phyloP scores from a whole-genome alignment of 169 alveolate species.

The Plasmodium gallinaceum region DNA sequence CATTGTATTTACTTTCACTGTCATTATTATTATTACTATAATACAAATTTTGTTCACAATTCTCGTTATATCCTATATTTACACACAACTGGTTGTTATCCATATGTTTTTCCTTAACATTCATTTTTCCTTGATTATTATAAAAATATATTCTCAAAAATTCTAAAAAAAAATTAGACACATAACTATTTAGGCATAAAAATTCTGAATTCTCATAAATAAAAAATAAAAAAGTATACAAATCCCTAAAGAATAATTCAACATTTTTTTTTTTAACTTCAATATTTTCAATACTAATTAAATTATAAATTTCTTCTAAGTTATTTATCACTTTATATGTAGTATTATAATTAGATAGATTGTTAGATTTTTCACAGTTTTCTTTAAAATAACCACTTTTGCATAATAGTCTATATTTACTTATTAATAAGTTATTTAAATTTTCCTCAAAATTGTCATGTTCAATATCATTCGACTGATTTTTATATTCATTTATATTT shows the following conservation, averaged over 20 bases:
- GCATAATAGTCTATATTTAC: constrained; percentile 22
- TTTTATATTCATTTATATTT: background rate
- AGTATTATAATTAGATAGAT: background rate
- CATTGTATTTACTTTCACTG: background rate
- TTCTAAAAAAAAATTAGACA: constrained; percentile 48
- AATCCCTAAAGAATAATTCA: constrained; percentile 34
- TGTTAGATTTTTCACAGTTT: background rate
- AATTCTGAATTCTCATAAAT: constrained; percentile 64
- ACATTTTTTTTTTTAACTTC: constrained; percentile 30
- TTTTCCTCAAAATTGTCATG: constrained; percentile 27
- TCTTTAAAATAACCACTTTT: constrained; percentile 8
- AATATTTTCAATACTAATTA: constrained; percentile 44
- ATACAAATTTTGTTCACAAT: background rate
- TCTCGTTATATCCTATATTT: background rate
- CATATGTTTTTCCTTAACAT: background rate
- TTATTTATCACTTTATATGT: constrained; percentile 22
- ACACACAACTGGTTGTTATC: too few relatives aligned
- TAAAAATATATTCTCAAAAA: constrained; percentile 52
- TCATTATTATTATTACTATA: background rate
- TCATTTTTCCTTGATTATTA: constrained; percentile 13
- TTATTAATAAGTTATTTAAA: constrained; percentile 21
- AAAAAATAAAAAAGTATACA: constrained; percentile 49
- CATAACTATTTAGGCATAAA: constrained; percentile 21
- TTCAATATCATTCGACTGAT: background rate
- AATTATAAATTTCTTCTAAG: constrained; percentile 32